These are phyloP conservation scores for Medicago lupulina DNA, from an alignment of 306 rosid species.

Conservation along the genomic window DNA sequence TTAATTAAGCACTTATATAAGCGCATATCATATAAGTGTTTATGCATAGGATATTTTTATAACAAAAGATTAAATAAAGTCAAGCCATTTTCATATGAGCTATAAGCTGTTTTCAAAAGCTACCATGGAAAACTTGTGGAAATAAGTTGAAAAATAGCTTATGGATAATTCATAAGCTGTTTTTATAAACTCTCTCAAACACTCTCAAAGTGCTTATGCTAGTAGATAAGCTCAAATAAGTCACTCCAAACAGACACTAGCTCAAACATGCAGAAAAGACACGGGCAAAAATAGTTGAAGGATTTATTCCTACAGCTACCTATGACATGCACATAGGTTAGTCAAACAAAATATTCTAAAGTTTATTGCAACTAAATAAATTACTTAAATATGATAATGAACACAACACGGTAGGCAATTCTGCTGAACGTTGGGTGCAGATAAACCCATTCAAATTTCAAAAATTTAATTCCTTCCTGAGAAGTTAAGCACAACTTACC, in stretches of 20 bases:
- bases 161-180: not conserved
- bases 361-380: conserved; percentile 19
- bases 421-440: not conserved
- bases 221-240: not conserved
- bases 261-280: conserved; percentile 17
- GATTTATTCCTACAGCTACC: conserved; percentile 3
- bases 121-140: not conserved
- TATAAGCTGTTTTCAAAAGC: not conserved
- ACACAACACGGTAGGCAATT: conserved; percentile 12
- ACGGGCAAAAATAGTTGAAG: conserved; percentile 16
- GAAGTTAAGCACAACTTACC: conserved; percentile 59
- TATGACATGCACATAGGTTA: conserved; percentile 42
- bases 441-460: conserved; percentile 29
- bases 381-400: conserved; percentile 20
- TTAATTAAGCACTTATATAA: too few relatives aligned
- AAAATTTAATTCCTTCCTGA: conserved; percentile 21
- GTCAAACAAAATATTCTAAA: conserved; percentile 35
- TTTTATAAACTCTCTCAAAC: not conserved
- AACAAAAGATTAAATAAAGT: not conserved
- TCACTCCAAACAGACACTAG: not conserved
- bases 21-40: too few relatives aligned
- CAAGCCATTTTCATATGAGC: not conserved
- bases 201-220: not conserved
- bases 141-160: not conserved
- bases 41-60: too few relatives aligned